Evolutionary conservation across 169 alveolate species (phyloP).

Genomic region (Cryptosporidium parvum): DNA sequence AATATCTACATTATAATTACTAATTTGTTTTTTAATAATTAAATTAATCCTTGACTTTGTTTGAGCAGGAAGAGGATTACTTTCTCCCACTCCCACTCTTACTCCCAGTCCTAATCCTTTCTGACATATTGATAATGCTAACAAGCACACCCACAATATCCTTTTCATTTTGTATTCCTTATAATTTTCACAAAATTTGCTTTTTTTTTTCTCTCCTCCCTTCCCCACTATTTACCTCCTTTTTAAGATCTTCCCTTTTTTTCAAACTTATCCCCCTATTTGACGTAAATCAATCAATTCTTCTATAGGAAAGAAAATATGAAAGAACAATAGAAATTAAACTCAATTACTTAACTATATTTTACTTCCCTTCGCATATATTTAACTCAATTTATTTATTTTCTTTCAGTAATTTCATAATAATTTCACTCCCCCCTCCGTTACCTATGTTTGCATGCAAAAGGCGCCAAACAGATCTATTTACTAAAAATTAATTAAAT

Average conservation of each 20-base stretch:
- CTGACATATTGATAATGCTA: background rate
- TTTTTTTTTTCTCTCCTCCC: background rate
- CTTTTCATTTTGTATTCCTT: background rate
- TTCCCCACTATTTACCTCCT: background rate
- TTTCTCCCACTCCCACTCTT: background rate
- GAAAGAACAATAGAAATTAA: background rate
- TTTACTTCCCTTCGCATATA: background rate
- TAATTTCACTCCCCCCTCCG: background rate
- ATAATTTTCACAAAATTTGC: background rate
- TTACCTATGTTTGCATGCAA: background rate
- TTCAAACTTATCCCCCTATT: background rate
- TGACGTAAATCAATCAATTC: background rate
- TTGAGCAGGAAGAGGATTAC: slow-evolving; percentile 23
- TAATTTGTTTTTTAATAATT: slow-evolving; percentile 11
- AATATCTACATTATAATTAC: background rate
- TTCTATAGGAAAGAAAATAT: background rate
- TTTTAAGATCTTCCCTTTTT: background rate
- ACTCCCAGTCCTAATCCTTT: background rate
- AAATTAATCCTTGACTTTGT: slow-evolving; percentile 28
- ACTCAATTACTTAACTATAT: background rate
- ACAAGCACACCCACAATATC: background rate
- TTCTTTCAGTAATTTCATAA: background rate
- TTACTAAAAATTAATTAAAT: background rate
- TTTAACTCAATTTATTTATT: background rate
- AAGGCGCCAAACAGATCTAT: slow-evolving; percentile 12